Base-by-base conservation (phyloP, 75 land plant genomes). In the Pinus taeda region DNA sequence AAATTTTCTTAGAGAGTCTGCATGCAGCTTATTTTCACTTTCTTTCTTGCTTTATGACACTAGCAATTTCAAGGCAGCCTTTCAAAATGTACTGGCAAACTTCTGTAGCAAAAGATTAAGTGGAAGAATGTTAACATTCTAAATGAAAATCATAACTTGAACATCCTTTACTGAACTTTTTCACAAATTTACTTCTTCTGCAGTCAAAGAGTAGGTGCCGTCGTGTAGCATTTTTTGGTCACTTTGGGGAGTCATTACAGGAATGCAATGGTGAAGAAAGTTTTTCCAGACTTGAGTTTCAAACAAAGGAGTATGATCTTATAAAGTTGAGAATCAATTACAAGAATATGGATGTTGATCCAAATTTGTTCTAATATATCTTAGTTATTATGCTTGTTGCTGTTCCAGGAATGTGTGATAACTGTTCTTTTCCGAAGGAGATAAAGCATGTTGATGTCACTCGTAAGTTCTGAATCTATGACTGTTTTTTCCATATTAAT, bases 321-420 rank as follows among this genome's bases (percentile, higher is more conserved):
- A 21, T 37, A 24, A 22, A 8, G 22, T 9, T 45, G 56, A 74
- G 58, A 74, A 36, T 53, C 18, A 17, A 69, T n/a, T 21, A n/a
- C 71, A 69, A n/a, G 22, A 69, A 11, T 37, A 39, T 9, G 22
- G 71, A 45, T 69, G 21, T n/a, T 39, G 11, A 69, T 69, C 71
- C 24, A 15, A 69, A 37, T 37, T 12, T 76, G 7, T 15, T 76
- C 72, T 76, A 20, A 37, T 18, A 24, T 14, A 65, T 45, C 26
- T 9, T 33, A 42, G 24, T 60, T n/a, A 57, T 37, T 57, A 22
- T 45, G 14, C 55, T 36, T 60, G 6, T 39, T 78, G 14, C 76
- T 55, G 42, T 71, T 36, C 57, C 84, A 96, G 99, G 97, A 60
- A 96, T 96, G 99, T 96, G 99, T 85, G 99, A 93, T 74, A 93